phyloP scores from a whole-genome alignment of 306 rosid species.

The Cicer chorassanicum region DNA sequence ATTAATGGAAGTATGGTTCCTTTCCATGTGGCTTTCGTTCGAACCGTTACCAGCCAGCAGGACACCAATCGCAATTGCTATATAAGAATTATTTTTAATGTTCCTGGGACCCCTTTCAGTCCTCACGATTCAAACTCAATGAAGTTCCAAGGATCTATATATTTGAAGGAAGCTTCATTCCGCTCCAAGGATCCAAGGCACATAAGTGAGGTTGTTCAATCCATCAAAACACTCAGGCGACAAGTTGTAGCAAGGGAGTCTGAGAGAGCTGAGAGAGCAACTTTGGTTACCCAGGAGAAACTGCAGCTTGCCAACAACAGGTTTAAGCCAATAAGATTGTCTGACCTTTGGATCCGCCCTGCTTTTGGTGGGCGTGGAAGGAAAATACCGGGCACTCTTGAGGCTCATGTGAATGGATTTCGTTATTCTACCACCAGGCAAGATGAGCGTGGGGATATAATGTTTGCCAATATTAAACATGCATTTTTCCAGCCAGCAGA shows the following conservation, averaged over 20 bases:
- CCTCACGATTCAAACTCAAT: slow-evolving; percentile 73
- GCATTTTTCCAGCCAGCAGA: slow-evolving; percentile 98
- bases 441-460: slow-evolving; percentile 84
- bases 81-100: slow-evolving; percentile 79
- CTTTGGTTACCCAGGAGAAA: slow-evolving; percentile 93
- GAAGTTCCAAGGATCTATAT: slow-evolving; percentile 78
- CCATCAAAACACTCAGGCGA: slow-evolving; percentile 79
- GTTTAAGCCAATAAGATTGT: slow-evolving; percentile 80
- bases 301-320: slow-evolving; percentile 87
- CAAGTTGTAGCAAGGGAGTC: slow-evolving; percentile 91
- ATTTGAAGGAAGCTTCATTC: slow-evolving; percentile 89
- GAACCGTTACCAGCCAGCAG: slow-evolving; percentile 81
- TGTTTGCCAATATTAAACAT: slow-evolving; percentile 88
- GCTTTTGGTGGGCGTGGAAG: slow-evolving; percentile 93
- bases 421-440: slow-evolving; percentile 86
- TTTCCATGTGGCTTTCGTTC: slow-evolving; percentile 85
- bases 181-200: slow-evolving; percentile 95
- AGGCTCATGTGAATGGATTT: slow-evolving; percentile 89
- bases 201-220: slow-evolving; percentile 82
- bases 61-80: slow-evolving; percentile 60
- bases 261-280: slow-evolving; percentile 98
- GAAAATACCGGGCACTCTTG: slow-evolving; percentile 85
- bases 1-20: slow-evolving; percentile 95
- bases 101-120: slow-evolving; percentile 93
- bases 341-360: slow-evolving; percentile 96